Evolutionary conservation across 2,329 filamentous ascomycete genomes (phyloP).

Genomic region (Aspergillus calidoustus): DNA sequence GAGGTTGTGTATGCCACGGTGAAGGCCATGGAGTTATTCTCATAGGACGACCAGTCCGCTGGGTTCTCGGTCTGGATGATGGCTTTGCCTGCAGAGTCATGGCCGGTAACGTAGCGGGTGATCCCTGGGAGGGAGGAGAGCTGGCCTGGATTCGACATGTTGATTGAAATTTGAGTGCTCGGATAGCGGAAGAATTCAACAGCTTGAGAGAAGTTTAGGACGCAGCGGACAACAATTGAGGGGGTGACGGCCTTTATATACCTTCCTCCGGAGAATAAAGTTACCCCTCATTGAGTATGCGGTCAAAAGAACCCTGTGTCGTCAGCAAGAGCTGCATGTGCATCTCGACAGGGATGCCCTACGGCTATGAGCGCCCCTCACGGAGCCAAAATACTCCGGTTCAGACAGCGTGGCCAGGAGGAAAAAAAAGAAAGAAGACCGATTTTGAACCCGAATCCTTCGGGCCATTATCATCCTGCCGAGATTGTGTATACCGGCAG

Average conservation of each 20-base stretch:
- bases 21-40: conserved; percentile 42
- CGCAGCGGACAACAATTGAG: background rate
- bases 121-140: conserved; percentile 33
- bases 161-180: background rate
- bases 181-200: background rate
- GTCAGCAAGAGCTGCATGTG: background rate
- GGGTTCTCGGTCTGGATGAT: conserved; percentile 40
- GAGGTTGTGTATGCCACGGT: conserved; percentile 48
- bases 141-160: conserved; percentile 16
- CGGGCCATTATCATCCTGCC: background rate
- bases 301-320: background rate
- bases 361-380: background rate
- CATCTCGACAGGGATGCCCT: background rate
- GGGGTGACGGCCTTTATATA: background rate
- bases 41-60: conserved; percentile 33
- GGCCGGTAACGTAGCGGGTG: conserved; percentile 44
- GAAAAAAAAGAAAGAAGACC: background rate
- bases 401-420: background rate
- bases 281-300: background rate
- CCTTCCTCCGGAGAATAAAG: background rate
- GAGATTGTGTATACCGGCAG: background rate
- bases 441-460: background rate
- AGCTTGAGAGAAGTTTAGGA: background rate
- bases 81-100: conserved; percentile 42
- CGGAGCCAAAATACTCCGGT: background rate